Evolutionary conservation across 2,329 filamentous ascomycete species (phyloP).

Genomic region (Nannizziopsis barbatae): DNA sequence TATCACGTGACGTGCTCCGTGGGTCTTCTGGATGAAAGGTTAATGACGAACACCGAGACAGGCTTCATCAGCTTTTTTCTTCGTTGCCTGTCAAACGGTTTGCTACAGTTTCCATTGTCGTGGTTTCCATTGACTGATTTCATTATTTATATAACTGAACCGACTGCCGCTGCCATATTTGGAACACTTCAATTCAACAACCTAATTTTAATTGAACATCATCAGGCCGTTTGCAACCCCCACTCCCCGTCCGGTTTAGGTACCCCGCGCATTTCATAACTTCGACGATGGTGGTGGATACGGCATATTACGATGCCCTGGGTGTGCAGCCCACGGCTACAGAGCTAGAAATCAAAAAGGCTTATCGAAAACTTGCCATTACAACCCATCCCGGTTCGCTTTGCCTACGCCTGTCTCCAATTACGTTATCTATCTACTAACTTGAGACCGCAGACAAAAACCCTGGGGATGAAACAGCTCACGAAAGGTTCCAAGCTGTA

Average conservation of each 20-base stretch:
- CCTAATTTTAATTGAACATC: neutral
- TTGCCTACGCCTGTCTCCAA: slow-evolving; percentile 20
- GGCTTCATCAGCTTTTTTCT: too few species aligned
- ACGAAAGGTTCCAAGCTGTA: slow-evolving; percentile 87
- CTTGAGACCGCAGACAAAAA: slow-evolving; percentile 65
- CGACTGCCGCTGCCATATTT: too few species aligned
- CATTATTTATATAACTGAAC: too few species aligned
- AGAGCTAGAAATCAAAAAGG: slow-evolving; percentile 92
- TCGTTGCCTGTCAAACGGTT: too few species aligned
- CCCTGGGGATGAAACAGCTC: slow-evolving; percentile 84
- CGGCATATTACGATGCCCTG: slow-evolving; percentile 75
- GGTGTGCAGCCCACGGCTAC: slow-evolving; percentile 75
- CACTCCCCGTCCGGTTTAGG: neutral
- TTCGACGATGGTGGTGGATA: slow-evolving; percentile 70
- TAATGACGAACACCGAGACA: too few species aligned
- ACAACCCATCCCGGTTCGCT: slow-evolving; percentile 73
- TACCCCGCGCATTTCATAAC: neutral
- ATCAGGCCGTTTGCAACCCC: neutral
- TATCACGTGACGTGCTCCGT: too few species aligned
- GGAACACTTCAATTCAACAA: neutral
- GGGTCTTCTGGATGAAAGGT: too few species aligned
- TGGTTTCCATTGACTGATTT: too few species aligned
- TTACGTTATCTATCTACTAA: slow-evolving; percentile 13
- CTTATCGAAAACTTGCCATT: slow-evolving; percentile 89
- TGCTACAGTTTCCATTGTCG: too few species aligned